Evolutionary conservation across 2,329 filamentous ascomycete species (phyloP).

Genomic region (Arachnomyces sp.): DNA sequence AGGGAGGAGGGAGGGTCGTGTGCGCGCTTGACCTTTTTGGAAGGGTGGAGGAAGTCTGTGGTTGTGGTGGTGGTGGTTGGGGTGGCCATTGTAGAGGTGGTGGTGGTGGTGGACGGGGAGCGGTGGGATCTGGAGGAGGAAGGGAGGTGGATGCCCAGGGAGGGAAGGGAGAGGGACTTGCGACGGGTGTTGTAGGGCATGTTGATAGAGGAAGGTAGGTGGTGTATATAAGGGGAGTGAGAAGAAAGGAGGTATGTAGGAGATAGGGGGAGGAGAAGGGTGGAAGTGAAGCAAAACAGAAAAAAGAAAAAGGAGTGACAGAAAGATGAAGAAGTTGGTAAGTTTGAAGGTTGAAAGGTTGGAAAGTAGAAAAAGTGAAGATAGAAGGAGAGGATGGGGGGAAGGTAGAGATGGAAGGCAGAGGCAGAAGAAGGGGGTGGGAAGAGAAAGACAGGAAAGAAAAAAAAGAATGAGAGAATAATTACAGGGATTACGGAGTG

Average conservation of each 20-base stretch:
- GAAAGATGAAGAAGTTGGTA: slow-evolving; percentile 7
- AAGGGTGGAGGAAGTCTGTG: slow-evolving; percentile 43
- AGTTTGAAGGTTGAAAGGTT: slow-evolving; percentile 2
- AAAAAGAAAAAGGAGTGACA: slow-evolving; percentile 14
- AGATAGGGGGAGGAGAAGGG: slow-evolving; percentile 11
- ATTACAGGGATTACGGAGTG: no score
- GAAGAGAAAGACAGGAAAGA: slow-evolving; percentile 6
- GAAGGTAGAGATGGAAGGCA: slow-evolving; percentile 5
- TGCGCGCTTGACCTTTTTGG: slow-evolving; percentile 72
- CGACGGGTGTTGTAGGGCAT: slow-evolving; percentile 97
- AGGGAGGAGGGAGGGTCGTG: slow-evolving; percentile 47
- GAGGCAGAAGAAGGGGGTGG: slow-evolving; percentile 6
- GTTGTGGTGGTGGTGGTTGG: slow-evolving; percentile 15
- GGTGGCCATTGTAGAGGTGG: no score
- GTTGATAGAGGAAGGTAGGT: slow-evolving; percentile 18
- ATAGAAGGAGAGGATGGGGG: slow-evolving; percentile 16
- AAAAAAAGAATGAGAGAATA: background rate
- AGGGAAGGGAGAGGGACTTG: slow-evolving; percentile 88
- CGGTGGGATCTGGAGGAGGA: slow-evolving; percentile 48
- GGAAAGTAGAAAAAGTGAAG: background rate
- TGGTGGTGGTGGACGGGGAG: slow-evolving; percentile 49
- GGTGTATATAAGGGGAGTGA: slow-evolving; percentile 5
- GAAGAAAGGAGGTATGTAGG: slow-evolving; percentile 6
- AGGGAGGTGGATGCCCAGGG: slow-evolving; percentile 80
- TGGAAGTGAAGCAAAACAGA: slow-evolving; percentile 16